Base-by-base conservation (phyloP, 1,284 basidiomycete genomes). In the Ceratobasidium sp. region DNA sequence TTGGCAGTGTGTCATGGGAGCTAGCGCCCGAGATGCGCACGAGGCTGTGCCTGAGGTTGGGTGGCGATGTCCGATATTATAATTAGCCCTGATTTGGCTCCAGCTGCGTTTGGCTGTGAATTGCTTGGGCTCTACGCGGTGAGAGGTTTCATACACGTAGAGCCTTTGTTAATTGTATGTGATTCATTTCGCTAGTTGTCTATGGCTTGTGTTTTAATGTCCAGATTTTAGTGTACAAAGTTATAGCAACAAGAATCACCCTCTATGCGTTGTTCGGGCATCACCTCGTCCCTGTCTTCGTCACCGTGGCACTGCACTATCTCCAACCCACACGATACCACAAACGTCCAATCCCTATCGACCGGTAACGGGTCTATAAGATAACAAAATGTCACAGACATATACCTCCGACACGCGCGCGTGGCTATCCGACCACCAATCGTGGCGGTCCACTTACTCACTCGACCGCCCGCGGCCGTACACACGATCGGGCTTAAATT, bases 1-100 rank as follows among this genome's bases (percentile, higher is more conserved):
- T 48, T 50, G 65, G 65, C 65, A 52, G 65, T 67, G 65, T 50
- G 65, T 23, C 44, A n/a, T n/a, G n/a, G 6, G 40, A 62, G 6
- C 65, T 44, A 52, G 48, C n/a, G 46, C 40, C 65, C 65, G 65
- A 67, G 46, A 67, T 52, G 17, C 46, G 52, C 33, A 26, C 40
- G 48, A 28, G 65, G 65, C 65, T 67, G 65, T 67, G 65, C 48
- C 17, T 50, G n/a, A 42, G 61, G 42, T 23, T 20, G 52, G 9
- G 52, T 7, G 10, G 52, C 52, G 52, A 48, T 67, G 65, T 44
- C 65, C n/a, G n/a, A n/a, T 17, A 23, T 67, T 67, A 26, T 50
- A 48, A 48, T 38, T 62, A 62, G 13, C 26, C 59, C 59, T 38
- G 38, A 40, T 40, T 40, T 15, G 15, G 33, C 7, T 40, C 28